phyloP scores from a whole-genome alignment of 2,329 filamentous ascomycete genomes.

The Dothideomycetes sp. region DNA sequence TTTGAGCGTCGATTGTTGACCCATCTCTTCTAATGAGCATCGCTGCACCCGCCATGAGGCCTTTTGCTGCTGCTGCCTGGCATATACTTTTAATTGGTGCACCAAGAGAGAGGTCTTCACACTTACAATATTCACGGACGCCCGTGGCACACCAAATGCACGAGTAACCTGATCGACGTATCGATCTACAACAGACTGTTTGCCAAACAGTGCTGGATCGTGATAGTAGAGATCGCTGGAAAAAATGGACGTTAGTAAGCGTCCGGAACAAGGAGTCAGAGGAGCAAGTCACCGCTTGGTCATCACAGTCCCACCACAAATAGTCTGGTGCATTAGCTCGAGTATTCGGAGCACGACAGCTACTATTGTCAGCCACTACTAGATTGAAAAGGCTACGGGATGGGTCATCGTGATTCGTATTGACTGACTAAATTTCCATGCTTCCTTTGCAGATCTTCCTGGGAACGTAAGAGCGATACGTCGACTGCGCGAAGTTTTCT shows the following conservation, averaged over 20 bases:
- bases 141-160: conserved; percentile 54
- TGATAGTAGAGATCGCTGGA: conserved; percentile 73
- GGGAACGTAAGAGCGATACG: conserved; percentile 31
- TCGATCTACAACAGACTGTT: conserved; percentile 56
- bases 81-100: neutral
- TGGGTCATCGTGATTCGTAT: neutral
- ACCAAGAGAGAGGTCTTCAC: too few relatives aligned
- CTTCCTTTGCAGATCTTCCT: conserved; percentile 42
- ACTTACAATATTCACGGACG: conserved; percentile 59
- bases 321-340: conserved; percentile 42
- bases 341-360: conserved; percentile 46
- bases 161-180: conserved; percentile 65
- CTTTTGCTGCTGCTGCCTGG: conserved; percentile 61
- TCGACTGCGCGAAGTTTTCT: neutral
- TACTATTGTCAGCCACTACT: too few relatives aligned
- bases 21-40: conserved; percentile 36
- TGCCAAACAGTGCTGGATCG: conserved; percentile 59
- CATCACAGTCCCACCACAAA: conserved; percentile 36
- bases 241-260: neutral
- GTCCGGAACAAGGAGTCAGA: neutral
- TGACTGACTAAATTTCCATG: conserved; percentile 44
- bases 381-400: too few relatives aligned
- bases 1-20: conserved; percentile 27
- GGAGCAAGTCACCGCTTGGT: conserved; percentile 41
- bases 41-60: conserved; percentile 53